phyloP scores from a whole-genome alignment of 2,329 filamentous ascomycete species.

The Calonectria pseudoreteaudii region DNA sequence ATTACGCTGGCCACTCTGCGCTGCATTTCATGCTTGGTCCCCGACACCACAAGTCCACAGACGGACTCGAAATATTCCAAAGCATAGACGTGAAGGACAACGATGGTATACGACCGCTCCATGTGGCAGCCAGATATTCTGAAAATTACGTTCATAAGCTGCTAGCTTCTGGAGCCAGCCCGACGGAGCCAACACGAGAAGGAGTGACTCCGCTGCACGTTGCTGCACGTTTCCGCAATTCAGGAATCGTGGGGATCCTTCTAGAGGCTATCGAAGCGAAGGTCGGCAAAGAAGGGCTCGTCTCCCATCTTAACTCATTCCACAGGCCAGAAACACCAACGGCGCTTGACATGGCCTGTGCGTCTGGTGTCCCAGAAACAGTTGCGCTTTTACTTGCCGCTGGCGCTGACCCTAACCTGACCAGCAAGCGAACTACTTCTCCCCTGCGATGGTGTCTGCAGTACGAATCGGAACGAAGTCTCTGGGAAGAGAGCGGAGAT shows the following conservation, averaged over 20 bases:
- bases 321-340: neutral
- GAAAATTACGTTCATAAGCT: conserved; percentile 42
- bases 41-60: neutral
- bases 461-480: conserved; percentile 29
- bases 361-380: conserved; percentile 40
- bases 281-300: neutral
- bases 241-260: conserved; percentile 49
- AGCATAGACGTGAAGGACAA: conserved; percentile 26
- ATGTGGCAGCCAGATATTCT: conserved; percentile 36
- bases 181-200: conserved; percentile 43
- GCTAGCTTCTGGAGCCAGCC: conserved; percentile 52
- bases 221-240: conserved; percentile 48
- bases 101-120: conserved; percentile 39
- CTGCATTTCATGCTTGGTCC: neutral
- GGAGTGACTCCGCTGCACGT: conserved; percentile 55
- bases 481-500: conserved; percentile 26
- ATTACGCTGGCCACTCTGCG: neutral
- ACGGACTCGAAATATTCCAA: conserved; percentile 15
- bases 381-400: conserved; percentile 43
- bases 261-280: conserved; percentile 25
- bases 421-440: neutral
- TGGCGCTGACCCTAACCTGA: conserved; percentile 30
- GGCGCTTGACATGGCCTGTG: conserved; percentile 42
- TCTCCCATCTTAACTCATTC: conserved; percentile 2
- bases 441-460: conserved; percentile 35